Base-by-base conservation (phyloP, 768 basidiomycete species). In the Mycena floridula region DNA sequence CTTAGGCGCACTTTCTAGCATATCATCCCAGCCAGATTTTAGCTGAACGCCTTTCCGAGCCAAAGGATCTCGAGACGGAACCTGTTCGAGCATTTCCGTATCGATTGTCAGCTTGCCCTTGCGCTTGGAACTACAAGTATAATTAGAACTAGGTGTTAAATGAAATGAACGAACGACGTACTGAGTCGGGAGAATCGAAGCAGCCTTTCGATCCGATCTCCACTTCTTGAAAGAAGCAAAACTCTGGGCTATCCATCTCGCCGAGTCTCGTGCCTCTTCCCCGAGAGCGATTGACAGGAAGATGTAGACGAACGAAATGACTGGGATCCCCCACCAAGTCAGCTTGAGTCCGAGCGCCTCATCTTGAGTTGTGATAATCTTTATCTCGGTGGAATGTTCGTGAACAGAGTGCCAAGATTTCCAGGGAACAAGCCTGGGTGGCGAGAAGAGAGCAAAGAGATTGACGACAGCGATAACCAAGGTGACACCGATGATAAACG, bases 1-100 rank as follows among this genome's bases (percentile, higher is more conserved):
- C n/a, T n/a, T n/a, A n/a, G 54, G 49, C 56, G 64, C 69, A 39
- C 56, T 48, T 40, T 67, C 65, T 25, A 70, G 57, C 59, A 68
- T 68, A 40, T 73, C 73, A 45, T 75, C 73, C 74, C 74, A 77
- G 9, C 72, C 74, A 2, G 74, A 77, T 51, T 59, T 72, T 37
- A 74, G 61, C 21, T 68, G 12, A 20, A 20, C 15, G 11, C 18
- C 12, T 22, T 22, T 20, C 12, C 21, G 7, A 26, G 7, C 26
- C 32, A 27, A 22, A 36, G 7, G 39, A 40, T 23, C 25, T 35
- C 24, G 35, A 25, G 25, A 45, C 22, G 11, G 36, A 37, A 9
- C 26, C 21, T 25, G 28, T 18, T n/a, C n/a, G n/a, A n/a, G n/a
- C n/a, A n/a, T n/a, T n/a, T n/a, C n/a, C n/a, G n/a, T n/a, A n/a